Evolutionary conservation across 768 basidiomycete species (phyloP).

Genomic region (Lyophyllum decastes): DNA sequence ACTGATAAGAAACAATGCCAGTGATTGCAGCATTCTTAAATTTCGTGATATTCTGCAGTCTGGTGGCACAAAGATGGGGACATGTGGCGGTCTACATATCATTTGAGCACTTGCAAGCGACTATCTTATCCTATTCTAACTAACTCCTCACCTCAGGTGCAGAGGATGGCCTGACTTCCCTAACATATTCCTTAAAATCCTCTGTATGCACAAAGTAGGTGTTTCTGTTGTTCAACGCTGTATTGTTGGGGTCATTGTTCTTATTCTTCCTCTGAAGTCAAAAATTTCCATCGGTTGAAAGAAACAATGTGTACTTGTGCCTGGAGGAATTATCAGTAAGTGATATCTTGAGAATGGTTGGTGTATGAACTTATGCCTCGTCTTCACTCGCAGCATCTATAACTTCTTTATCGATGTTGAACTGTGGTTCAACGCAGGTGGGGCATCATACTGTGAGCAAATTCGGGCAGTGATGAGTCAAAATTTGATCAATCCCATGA

Average conservation of each 20-base stretch:
- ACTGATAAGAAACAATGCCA: too few relatives aligned
- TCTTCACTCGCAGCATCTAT: not conserved
- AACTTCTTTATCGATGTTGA: not conserved
- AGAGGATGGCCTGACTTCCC: too few relatives aligned
- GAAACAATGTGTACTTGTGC: slow-evolving; percentile 25
- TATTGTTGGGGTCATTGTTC: slow-evolving; percentile 28
- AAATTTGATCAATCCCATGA: not conserved
- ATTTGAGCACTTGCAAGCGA: too few relatives aligned
- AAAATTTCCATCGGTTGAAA: too few relatives aligned
- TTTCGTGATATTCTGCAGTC: too few relatives aligned
- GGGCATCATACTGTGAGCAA: slow-evolving; percentile 1
- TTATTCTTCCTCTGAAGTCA: slow-evolving; percentile 25
- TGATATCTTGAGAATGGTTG: not conserved
- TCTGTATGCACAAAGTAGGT: slow-evolving; percentile 14
- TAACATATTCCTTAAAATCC: too few relatives aligned
- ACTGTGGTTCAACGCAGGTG: not conserved
- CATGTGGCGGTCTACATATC: too few relatives aligned
- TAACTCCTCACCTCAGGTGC: too few relatives aligned
- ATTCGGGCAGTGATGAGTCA: not conserved
- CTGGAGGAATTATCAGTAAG: slow-evolving; percentile 10
- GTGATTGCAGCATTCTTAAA: too few relatives aligned
- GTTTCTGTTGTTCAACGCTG: slow-evolving; percentile 24
- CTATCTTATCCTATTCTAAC: too few relatives aligned
- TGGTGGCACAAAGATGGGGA: too few relatives aligned
- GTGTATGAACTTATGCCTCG: not conserved